Evolutionary conservation across 2,329 filamentous ascomycete species (phyloP), one percentile per base, ranked within the genome.

Genomic region (Proliferodiscus dingleyae): DNA sequence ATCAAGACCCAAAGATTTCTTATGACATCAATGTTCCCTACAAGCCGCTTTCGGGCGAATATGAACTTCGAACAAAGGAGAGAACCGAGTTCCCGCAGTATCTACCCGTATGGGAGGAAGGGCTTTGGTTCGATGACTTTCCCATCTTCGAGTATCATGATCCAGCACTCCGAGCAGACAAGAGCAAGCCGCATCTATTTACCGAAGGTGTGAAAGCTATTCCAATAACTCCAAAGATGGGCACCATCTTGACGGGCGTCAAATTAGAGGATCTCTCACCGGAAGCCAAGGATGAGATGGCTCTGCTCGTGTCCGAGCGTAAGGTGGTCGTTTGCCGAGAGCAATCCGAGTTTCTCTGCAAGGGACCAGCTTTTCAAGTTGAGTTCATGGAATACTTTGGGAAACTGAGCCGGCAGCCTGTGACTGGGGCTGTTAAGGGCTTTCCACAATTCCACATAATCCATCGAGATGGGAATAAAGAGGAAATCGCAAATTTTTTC

Each of bases 361-460:
- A 83, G n/a, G 72, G 71, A 3, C 80, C 80, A 0, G 77, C 83
- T 56, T 70, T 83, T 57, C 80, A 85, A 56, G 73, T 74, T 37
- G 71, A 72, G 18, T 69, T 85, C 1, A 81, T 81, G 4, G 73
- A 80, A 44, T 73, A 76, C 61, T 85, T 72, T 46, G 81, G 81
- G 3, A 75, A 84, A 50, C 68, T 85, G 16, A 82, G 86, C 54
- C 66, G 85, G 7, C 84, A 87, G 55, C 83, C 83, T 30, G 83
- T 87, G 0, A 83, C 83, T 0, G 84, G 82, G 1, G 66, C 85
- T 0, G 68, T 72, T 0, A 82, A 81, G 1, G 78, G 80, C 2
- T 77, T 74, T 0, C 70, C 70, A 1, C 68, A 68, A 3, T 73
- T 80, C 83, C 23, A 83, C 84, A 45, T 87, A 81, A 84, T 84